phyloP scores from a whole-genome alignment of 352 stramenopile genomes.

The Phytophthora idaei region DNA sequence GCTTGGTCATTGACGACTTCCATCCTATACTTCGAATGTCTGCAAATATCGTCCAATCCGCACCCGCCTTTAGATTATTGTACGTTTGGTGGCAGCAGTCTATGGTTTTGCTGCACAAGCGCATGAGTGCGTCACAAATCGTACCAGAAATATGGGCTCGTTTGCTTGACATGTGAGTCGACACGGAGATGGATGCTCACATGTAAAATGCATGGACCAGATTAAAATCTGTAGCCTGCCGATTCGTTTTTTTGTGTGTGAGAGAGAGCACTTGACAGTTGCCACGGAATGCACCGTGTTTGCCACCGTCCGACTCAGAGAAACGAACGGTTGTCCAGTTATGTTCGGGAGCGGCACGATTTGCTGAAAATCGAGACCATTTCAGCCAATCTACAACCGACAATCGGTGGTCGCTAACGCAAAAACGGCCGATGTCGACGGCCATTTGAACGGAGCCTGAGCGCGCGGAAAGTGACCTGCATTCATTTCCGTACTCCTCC shows the following conservation, averaged over 20 bases:
- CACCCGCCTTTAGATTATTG: background rate
- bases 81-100: background rate
- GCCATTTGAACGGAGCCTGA: conserved; percentile 36
- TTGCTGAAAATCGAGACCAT: conserved; percentile 11
- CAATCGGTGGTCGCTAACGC: conserved; percentile 19
- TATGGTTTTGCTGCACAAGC: no score
- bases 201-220: no score
- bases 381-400: conserved; percentile 15
- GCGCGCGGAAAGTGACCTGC: conserved; percentile 33
- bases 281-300: conserved; percentile 2
- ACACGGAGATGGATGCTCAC: no score
- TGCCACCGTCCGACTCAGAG: conserved; percentile 4
- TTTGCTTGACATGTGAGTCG: background rate
- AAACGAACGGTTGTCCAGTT: conserved; percentile 21
- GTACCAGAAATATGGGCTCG: no score
- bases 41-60: conserved; percentile 14
- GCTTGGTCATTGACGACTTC: conserved; percentile 1
- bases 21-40: background rate
- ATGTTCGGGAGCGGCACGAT: background rate
- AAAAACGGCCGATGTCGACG: conserved; percentile 24
- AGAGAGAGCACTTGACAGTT: background rate
- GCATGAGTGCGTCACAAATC: no score
- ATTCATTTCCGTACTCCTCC: conserved; percentile 11
- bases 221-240: no score
- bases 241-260: no score